Conservation (phyloP, 2,329 filamentous ascomycete species). For the Colletotrichum eleusines region DNA sequence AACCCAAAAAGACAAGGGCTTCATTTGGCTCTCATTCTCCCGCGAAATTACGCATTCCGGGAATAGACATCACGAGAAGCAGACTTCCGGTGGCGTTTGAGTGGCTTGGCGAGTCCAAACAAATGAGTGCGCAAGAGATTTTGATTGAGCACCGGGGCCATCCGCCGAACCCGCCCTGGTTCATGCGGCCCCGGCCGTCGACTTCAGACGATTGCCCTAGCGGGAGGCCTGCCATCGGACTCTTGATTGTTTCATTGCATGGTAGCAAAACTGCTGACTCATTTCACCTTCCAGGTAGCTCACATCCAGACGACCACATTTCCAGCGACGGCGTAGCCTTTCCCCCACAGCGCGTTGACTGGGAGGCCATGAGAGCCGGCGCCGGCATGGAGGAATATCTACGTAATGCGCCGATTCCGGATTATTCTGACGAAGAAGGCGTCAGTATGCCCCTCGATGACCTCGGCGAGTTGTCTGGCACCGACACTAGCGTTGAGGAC, state of each 20-base stretch:
- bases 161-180: slow-evolving; percentile 13
- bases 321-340: slow-evolving; percentile 39
- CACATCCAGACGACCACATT: slow-evolving; percentile 33
- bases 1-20: background rate
- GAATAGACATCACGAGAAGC: background rate
- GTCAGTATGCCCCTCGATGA: slow-evolving; percentile 32
- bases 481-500: slow-evolving; percentile 50
- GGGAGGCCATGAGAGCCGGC: slow-evolving; percentile 40
- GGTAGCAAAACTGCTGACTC: slow-evolving; percentile 31
- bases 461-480: slow-evolving; percentile 42
- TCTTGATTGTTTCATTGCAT: slow-evolving; percentile 18
- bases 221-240: slow-evolving; percentile 9
- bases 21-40: background rate
- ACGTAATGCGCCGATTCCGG: slow-evolving; percentile 33
- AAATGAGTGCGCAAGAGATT: background rate
- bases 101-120: background rate
- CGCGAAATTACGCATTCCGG: background rate
- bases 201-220: slow-evolving; percentile 29
- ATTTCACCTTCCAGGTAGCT: slow-evolving; percentile 22
- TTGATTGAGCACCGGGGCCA: slow-evolving; percentile 7
- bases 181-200: slow-evolving; percentile 10
- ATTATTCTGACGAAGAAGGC: slow-evolving; percentile 39
- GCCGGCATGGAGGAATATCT: slow-evolving; percentile 39
- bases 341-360: slow-evolving; percentile 37
- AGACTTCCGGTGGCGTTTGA: background rate